These are phyloP conservation scores for Aureobasidium zeae DNA, from an alignment of 2,329 filamentous ascomycete species.

Conservation along the genomic window DNA sequence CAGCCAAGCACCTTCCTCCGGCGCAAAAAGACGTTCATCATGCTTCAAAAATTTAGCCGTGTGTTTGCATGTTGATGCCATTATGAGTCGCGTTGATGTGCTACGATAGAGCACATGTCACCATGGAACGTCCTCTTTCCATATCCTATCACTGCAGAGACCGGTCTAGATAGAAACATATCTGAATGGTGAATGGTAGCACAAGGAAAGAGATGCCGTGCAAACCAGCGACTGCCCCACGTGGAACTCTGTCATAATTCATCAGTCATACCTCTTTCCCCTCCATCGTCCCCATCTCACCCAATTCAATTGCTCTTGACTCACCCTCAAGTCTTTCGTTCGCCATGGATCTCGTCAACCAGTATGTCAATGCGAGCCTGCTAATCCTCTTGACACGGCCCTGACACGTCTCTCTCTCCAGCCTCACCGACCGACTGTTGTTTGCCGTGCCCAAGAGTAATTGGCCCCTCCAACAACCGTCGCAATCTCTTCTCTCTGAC, in stretches of 20 bases:
- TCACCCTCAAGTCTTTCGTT: slow-evolving; percentile 1
- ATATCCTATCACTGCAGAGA: too few species aligned
- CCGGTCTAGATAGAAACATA: too few species aligned
- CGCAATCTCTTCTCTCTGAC: slow-evolving; percentile 1
- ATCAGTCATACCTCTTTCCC: slow-evolving; percentile 9
- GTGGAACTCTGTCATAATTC: slow-evolving; percentile 1
- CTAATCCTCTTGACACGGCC: background rate
- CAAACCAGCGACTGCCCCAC: slow-evolving; percentile 11
- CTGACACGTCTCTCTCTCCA: slow-evolving; percentile 33
- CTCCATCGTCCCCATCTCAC: background rate
- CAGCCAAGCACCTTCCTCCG: background rate
- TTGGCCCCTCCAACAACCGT: slow-evolving; percentile 31
- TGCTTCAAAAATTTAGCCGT: slow-evolving; percentile 10
- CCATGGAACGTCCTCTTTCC: too few species aligned
- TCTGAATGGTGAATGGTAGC: background rate
- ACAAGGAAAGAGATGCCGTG: background rate
- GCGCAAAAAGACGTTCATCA: slow-evolving; percentile 8
- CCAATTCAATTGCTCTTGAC: too few species aligned
- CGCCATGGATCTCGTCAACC: slow-evolving; percentile 29
- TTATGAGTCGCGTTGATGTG: too few species aligned
- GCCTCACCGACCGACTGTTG: slow-evolving; percentile 82
- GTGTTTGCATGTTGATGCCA: too few species aligned
- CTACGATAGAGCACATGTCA: too few species aligned
- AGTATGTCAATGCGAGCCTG: slow-evolving; percentile 22
- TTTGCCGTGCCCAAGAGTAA: slow-evolving; percentile 98